Conservation (phyloP, 306 rosid genomes). For the Casuarina glauca region DNA sequence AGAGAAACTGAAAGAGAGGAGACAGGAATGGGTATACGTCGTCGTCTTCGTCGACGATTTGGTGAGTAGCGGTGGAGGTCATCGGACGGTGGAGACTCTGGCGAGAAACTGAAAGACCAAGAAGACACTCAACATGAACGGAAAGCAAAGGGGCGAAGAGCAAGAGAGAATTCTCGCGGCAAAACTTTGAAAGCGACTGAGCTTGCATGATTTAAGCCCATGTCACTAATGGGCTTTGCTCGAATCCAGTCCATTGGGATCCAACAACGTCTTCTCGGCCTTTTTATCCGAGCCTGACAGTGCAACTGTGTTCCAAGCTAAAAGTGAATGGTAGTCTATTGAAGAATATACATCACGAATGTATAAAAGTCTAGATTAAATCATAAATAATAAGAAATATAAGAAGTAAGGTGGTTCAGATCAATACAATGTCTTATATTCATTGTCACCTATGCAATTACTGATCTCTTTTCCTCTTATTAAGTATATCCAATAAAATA, state of each 20-base stretch:
- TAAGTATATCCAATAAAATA: too few species aligned
- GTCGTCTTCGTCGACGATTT: conserved; percentile 51
- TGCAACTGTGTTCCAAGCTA: too few species aligned
- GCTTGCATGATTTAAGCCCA: neutral
- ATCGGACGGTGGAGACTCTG: conserved; percentile 22
- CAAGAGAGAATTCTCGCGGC: conserved; percentile 27
- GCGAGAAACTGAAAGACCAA: neutral
- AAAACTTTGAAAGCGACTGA: conserved; percentile 17
- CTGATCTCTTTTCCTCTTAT: too few species aligned
- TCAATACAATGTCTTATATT: too few species aligned
- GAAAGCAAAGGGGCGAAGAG: neutral
- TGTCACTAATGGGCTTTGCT: neutral
- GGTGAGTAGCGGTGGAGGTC: conserved; percentile 44
- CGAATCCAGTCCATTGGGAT: neutral
- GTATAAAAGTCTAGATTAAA: too few species aligned
- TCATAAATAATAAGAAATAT: too few species aligned
- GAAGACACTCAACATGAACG: neutral
- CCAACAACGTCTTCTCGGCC: neutral
- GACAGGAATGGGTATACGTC: conserved; percentile 39
- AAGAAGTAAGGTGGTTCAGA: too few species aligned
- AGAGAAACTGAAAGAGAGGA: neutral
- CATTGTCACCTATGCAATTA: too few species aligned
- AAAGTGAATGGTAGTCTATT: too few species aligned
- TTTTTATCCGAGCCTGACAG: too few species aligned
- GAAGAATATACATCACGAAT: too few species aligned